These are phyloP conservation scores for Pseudocercospora ulei DNA, from an alignment of 2,329 filamentous ascomycete species.

Conservation along the genomic window DNA sequence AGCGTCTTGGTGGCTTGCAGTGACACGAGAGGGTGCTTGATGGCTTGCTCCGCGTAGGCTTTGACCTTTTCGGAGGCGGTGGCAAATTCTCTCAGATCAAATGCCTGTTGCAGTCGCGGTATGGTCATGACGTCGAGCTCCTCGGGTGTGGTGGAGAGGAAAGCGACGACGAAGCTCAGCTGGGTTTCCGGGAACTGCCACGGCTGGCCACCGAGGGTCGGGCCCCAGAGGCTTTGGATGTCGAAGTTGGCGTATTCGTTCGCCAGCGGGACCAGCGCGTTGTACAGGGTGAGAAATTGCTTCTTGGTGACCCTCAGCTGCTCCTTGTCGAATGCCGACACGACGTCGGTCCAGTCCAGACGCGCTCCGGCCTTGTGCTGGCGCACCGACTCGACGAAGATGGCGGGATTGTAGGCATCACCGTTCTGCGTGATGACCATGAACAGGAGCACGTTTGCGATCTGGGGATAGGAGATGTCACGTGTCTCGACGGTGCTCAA, in stretches of 20 bases:
- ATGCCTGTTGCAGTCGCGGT: slow-evolving; percentile 68
- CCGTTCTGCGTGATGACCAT: slow-evolving; percentile 54
- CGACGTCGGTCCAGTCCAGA: slow-evolving; percentile 59
- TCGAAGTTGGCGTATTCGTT: slow-evolving; percentile 57
- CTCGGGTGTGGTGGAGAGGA: slow-evolving; percentile 62
- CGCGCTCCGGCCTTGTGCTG: slow-evolving; percentile 48
- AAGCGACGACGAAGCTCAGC: slow-evolving; percentile 85
- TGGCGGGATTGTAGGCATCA: slow-evolving; percentile 58
- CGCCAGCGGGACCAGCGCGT: slow-evolving; percentile 65
- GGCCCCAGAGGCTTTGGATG: slow-evolving; percentile 78
- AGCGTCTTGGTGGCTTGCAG: slow-evolving; percentile 66
- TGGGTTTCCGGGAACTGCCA: slow-evolving; percentile 85
- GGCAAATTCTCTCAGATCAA: slow-evolving; percentile 56
- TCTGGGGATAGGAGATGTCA: slow-evolving; percentile 68
- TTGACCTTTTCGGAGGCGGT: slow-evolving; percentile 52
- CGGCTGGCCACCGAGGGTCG: slow-evolving; percentile 40
- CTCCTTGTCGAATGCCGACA: slow-evolving; percentile 71
- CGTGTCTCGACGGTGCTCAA: slow-evolving; percentile 49
- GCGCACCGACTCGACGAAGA: slow-evolving; percentile 51
- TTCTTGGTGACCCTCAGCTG: slow-evolving; percentile 63
- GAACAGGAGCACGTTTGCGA: slow-evolving; percentile 69
- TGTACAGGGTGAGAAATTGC: slow-evolving; percentile 75
- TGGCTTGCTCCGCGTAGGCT: slow-evolving; percentile 54
- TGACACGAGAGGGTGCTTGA: slow-evolving; percentile 80
- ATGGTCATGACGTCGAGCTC: slow-evolving; percentile 78